A percentile compares a stretch with the other conserved stretches of the same genome.
These are phyloP conservation scores for Croton setiger DNA, from an alignment of 441 rosid species.

Conservation along the genomic window DNA sequence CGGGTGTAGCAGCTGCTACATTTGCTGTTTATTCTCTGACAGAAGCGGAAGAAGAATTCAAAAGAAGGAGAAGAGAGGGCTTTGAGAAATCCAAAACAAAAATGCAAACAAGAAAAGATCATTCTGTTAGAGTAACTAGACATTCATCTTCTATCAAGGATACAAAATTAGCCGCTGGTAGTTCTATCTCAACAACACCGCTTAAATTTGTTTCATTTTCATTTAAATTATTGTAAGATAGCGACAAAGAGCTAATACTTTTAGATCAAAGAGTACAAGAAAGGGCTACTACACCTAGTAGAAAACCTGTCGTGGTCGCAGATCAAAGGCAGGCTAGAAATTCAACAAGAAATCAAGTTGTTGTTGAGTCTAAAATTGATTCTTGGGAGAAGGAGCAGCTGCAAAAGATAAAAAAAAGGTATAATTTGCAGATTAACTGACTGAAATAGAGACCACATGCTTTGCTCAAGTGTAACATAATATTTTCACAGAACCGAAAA, in stretches of 20 bases:
- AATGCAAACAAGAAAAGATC: conserved; percentile 21
- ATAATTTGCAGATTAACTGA: no score
- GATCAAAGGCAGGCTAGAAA: conserved; percentile 25
- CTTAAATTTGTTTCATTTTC: no score
- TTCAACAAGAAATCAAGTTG: conserved; percentile 16
- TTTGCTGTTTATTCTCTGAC: conserved; percentile 42
- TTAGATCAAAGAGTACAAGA: conserved; percentile 21
- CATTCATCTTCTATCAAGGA: conserved; percentile 29
- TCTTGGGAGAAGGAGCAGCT: conserved; percentile 66
- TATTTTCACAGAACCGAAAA: no score
- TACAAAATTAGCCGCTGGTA: conserved; percentile 27
- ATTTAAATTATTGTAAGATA: not conserved
- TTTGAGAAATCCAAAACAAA: conserved; percentile 28
- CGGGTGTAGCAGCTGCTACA: conserved; percentile 72
- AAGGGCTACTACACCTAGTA: conserved; percentile 16
- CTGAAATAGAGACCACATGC: no score
- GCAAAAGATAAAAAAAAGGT: conserved; percentile 51
- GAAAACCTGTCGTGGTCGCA: conserved; percentile 16
- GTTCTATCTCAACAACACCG: not conserved
- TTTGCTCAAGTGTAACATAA: no score
- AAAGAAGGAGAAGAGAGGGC: conserved; percentile 37
- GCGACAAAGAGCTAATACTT: not conserved
- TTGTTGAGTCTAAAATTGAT: conserved; percentile 40
- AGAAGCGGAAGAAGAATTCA: conserved; percentile 30
- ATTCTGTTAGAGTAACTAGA: conserved; percentile 21